A percentile compares a stretch with the other conserved stretches of the same genome.
phyloP scores from a whole-genome alignment of 2,329 filamentous ascomycete species.

The Colletotrichum aenigma region DNA sequence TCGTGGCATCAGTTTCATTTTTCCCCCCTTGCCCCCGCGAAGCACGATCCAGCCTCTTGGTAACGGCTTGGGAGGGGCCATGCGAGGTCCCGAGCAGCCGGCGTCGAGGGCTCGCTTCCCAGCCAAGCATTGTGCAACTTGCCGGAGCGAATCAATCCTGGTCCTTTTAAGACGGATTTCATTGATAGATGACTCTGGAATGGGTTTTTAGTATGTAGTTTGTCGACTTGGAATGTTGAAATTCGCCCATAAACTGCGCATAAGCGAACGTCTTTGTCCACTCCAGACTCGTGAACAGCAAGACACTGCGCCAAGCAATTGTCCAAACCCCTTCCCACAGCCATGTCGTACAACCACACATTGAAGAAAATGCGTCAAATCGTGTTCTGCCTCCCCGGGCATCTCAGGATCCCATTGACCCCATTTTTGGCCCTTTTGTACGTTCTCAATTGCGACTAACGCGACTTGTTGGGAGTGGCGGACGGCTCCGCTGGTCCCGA shows the following conservation, averaged over 20 bases:
- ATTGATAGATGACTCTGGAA: neutral
- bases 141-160: neutral
- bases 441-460: conserved; percentile 10
- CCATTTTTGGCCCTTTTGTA: neutral
- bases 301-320: neutral
- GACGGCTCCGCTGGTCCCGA: conserved; percentile 13
- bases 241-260: neutral
- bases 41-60: neutral
- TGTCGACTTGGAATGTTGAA: neutral
- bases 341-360: neutral
- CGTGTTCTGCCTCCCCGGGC: neutral
- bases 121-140: neutral
- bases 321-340: neutral
- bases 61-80: neutral
- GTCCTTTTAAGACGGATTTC: neutral
- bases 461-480: conserved; percentile 11
- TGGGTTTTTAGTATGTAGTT: neutral
- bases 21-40: neutral
- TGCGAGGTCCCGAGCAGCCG: neutral
- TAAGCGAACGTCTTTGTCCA: neutral
- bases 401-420: neutral
- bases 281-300: neutral
- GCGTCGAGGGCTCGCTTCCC: neutral
- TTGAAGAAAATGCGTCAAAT: neutral
- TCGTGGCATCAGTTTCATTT: neutral